Base-by-base conservation (phyloP, 495 filamentous ascomycete species). In the Rostrohypoxylon terebratum region DNA sequence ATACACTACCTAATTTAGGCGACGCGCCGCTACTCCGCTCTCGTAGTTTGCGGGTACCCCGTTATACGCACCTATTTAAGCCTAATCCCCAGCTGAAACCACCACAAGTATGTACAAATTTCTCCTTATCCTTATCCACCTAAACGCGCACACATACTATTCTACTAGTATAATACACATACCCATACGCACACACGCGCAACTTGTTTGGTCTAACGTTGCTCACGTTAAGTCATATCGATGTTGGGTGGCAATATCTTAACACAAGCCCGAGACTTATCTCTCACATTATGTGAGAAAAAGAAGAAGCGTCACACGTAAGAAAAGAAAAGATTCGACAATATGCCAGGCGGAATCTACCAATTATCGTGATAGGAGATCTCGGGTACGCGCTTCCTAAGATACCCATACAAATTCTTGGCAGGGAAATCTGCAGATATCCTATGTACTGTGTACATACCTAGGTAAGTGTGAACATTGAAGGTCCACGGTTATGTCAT, bases 1-100 rank as follows among this genome's bases (percentile, higher is more conserved):
- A 11, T 47, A n/a, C n/a, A n/a, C n/a, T n/a, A 51, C 55, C 54
- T 64, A 70, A 71, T 71, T 71, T 66, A 71, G 45, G 61, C 68
- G 38, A 55, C 40, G 51, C 40, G 38, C 44, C 68, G 59, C 13
- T 50, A 42, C 40, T 64, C 57, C 58, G 47, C 45, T 23, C 42
- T n/a, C 34, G 42, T 62, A 36, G 7, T n/a, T 44, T 33, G 25
- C 42, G 59, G 59, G 59, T 62, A 47, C 45, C 45, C 64, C 45
- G 44, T 42, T 36, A 40, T 47, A 42, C 38, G 38, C 14, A 42
- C 38, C 38, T 42, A 45, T 59, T 62, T 61, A 53, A 58, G 63
- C 57, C 59, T 67, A 72, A 63, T 63, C 59, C 59, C 57, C 63
- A 72, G 69, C 69, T 72, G 69, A 72, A 72, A 72, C 69, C 28